Conservation (phyloP, 768 basidiomycete genomes). For the Pisolithus tinctorius region DNA sequence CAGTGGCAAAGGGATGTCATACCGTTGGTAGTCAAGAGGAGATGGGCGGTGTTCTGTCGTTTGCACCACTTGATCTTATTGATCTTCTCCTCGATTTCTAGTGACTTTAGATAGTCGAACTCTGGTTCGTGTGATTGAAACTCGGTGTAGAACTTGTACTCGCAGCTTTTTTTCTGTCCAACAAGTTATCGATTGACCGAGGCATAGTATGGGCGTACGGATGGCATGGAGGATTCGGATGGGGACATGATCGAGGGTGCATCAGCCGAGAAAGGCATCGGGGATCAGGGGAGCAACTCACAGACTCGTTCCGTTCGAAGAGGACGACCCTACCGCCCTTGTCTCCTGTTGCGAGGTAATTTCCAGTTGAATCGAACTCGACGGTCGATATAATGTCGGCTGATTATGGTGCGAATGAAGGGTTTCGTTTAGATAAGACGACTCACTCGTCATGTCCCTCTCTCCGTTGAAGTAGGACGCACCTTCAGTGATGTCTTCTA, state of each 20-base stretch:
- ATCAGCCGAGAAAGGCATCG: slow-evolving; percentile 23
- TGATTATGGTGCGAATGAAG: slow-evolving; percentile 27
- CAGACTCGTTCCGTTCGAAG: slow-evolving; percentile 97
- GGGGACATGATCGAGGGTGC: slow-evolving; percentile 21
- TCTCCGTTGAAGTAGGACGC: slow-evolving; percentile 13
- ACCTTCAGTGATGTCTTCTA: slow-evolving; percentile 99
- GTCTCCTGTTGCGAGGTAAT: slow-evolving; percentile 98
- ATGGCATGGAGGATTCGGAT: slow-evolving; percentile 11
- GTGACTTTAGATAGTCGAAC: slow-evolving; percentile 98
- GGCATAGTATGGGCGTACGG: slow-evolving; percentile 6
- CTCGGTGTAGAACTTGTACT: slow-evolving; percentile 99
- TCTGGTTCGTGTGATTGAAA: slow-evolving; percentile 99
- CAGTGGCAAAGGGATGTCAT: slow-evolving; percentile 16
- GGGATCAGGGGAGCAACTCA: slow-evolving; percentile 33
- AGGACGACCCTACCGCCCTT: slow-evolving; percentile 98
- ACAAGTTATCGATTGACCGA: slow-evolving; percentile 13
- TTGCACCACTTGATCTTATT: slow-evolving; percentile 99
- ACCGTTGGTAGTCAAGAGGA: slow-evolving; percentile 97
- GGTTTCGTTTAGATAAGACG: slow-evolving; percentile 9
- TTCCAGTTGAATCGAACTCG: slow-evolving; percentile 98
- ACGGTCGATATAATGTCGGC: slow-evolving; percentile 99
- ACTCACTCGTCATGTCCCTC: too few species aligned
- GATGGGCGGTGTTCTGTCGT: slow-evolving; percentile 95
- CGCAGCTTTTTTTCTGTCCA: slow-evolving; percentile 94
- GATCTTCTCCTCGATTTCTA: slow-evolving; percentile 99